Base-by-base conservation (phyloP, 345 rosid species). In the Eucalyptus tenuipes region DNA sequence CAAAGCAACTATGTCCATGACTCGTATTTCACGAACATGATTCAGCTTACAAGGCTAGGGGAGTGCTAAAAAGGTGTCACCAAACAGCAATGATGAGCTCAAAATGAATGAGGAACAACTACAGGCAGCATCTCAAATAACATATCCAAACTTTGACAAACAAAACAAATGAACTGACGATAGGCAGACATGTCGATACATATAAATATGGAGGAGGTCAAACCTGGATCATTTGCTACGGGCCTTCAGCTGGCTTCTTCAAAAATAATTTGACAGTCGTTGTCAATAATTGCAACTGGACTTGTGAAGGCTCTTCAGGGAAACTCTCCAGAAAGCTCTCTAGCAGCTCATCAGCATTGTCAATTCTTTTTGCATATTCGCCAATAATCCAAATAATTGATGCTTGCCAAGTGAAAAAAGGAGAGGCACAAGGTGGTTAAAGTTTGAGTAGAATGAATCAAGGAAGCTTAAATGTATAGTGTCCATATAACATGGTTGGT, bases 341-440 rank as follows among this genome's bases (percentile, higher is more conserved):
- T 85, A 98, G 97, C 88, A 98, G 99, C 89, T 98, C 99, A 92
- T 98, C 99, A 68, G 99, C 99, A 93, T 98, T 98, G 95, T 98
- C 99, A 87, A 98, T 98, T 94, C 99, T 95, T 93, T 98, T 99
- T 18, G 99, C 99, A 93, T 98, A 98, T 92, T 98, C 99, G 88
- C 99, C 99, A 92, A 98, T 97, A 90, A 98, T 98, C 99, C 99
- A 98, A 91, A 98, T 97, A 99, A 98, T 98, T 87, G 99, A 98
- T 85, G 99, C 99, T 99, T 98, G 92, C 20, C 81, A 55, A 81
- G 84, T 80, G 86, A 55, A 87, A 85, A 20, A 87, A n/a, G n/a
- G n/a, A 55, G 44, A 53, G 44, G 53, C 87, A 91, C 86, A 11
- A 75, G 44, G 40, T 61, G 49, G 87, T 86, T 59, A n/a, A 81